A percentile compares a stretch with the other conserved stretches of the same genome.
Evolutionary conservation across 2,329 filamentous ascomycete species (phyloP).

Genomic region (Trichoderma oligosporum): DNA sequence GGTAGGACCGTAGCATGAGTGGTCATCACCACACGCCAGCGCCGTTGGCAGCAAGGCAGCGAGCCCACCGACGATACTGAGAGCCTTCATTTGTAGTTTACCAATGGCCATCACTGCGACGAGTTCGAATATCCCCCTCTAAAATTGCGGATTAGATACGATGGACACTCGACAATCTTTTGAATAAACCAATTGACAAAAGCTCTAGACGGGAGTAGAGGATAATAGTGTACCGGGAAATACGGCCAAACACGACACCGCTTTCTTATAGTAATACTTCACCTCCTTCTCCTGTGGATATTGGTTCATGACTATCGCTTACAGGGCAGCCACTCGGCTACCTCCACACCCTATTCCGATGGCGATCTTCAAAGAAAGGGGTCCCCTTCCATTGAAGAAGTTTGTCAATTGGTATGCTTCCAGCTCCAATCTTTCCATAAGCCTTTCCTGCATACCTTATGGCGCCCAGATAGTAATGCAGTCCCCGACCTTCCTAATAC

Average conservation of each 20-base stretch:
- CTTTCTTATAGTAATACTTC: background rate
- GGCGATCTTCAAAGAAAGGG: no score
- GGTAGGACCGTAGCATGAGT: slow-evolving; percentile 40
- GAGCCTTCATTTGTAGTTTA: slow-evolving; percentile 21
- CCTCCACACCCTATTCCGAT: background rate
- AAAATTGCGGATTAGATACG: no score
- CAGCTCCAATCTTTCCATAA: background rate
- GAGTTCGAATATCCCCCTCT: no score
- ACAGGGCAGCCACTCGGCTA: no score
- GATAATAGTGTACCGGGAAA: background rate
- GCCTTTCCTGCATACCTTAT: background rate
- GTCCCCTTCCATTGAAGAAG: background rate
- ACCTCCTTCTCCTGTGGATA: no score
- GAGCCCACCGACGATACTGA: slow-evolving; percentile 19
- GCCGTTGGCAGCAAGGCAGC: slow-evolving; percentile 21
- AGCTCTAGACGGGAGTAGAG: background rate
- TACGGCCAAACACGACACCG: background rate
- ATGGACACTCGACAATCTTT: no score
- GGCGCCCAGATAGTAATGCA: background rate
- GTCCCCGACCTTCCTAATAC: background rate
- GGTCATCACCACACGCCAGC: slow-evolving; percentile 36
- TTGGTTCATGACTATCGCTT: no score
- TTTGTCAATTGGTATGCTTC: background rate
- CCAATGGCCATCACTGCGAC: no score
- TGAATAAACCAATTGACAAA: background rate